Conservation (phyloP, 345 rosid species). For the Eutrema yunnanense region DNA sequence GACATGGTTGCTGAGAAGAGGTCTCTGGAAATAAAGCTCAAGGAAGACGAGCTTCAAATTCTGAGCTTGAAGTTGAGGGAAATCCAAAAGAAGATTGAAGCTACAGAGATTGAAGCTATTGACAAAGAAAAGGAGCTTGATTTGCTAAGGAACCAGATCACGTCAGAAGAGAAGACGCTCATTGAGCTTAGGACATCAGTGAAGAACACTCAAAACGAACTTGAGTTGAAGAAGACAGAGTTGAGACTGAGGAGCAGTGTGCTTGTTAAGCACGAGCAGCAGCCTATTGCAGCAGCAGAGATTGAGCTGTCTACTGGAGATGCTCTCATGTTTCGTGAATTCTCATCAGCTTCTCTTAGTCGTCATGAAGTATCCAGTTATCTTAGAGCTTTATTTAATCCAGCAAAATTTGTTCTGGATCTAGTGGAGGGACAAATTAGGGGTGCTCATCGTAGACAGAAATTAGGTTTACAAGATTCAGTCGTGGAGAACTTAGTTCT, state of each 20-base stretch:
- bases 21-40: not conserved
- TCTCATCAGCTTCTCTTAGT: not conserved
- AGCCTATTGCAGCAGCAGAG: not conserved
- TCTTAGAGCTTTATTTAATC: not conserved
- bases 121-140: not conserved
- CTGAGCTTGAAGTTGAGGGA: not conserved
- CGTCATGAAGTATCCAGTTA: not conserved
- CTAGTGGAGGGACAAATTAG: not conserved
- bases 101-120: not conserved
- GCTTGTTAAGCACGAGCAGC: not conserved
- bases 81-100: not conserved
- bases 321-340: not conserved
- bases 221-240: conserved; percentile 6
- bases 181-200: not conserved
- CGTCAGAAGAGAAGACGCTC: not conserved
- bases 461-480: not conserved
- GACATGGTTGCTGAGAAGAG: not conserved
- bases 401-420: not conserved
- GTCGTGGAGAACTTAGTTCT: not conserved
- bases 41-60: not conserved
- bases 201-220: not conserved
- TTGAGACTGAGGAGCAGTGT: not conserved
- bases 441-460: not conserved
- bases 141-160: not conserved
- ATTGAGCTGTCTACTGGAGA: not conserved